phyloP scores from a whole-genome alignment of 192 early-diverging fungal species.

The Phlyctochytrium bullatum region DNA sequence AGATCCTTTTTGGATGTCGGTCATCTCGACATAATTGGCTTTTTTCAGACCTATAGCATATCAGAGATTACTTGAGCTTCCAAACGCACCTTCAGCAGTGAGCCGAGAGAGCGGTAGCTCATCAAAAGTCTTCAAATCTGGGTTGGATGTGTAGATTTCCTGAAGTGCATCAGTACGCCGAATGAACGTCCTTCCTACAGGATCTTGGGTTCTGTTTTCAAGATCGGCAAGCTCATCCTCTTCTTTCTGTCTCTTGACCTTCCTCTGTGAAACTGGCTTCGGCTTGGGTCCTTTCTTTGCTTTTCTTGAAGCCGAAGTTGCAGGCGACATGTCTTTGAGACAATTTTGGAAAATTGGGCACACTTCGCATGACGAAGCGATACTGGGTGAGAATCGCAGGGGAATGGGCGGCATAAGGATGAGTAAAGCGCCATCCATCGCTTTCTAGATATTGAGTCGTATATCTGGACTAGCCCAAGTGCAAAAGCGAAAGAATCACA shows the following conservation, averaged over 20 bases:
- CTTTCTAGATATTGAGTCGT: too few species aligned
- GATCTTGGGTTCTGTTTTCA: constrained; percentile 40
- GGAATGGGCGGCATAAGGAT: too few species aligned
- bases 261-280: too few species aligned
- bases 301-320: too few species aligned
- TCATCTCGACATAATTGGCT: constrained; percentile 88
- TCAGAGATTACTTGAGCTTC: constrained; percentile 28
- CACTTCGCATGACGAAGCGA: too few species aligned
- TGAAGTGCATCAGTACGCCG: constrained; percentile 13
- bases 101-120: constrained; percentile 26
- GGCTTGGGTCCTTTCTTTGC: too few species aligned
- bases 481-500: too few species aligned
- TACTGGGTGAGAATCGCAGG: too few species aligned
- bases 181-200: constrained; percentile 36
- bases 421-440: too few species aligned
- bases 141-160: constrained; percentile 13
- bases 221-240: constrained; percentile 48
- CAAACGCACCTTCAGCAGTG: constrained; percentile 10
- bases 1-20: constrained; percentile 77
- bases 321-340: too few species aligned
- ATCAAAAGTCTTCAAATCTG: constrained; percentile 19
- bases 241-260: constrained; percentile 44
- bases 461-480: too few species aligned
- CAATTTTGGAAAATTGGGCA: too few species aligned
- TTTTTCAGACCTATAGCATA: constrained; percentile 68